Conservation (phyloP, 805 yeast genomes). For the Pichia paraexigua region DNA sequence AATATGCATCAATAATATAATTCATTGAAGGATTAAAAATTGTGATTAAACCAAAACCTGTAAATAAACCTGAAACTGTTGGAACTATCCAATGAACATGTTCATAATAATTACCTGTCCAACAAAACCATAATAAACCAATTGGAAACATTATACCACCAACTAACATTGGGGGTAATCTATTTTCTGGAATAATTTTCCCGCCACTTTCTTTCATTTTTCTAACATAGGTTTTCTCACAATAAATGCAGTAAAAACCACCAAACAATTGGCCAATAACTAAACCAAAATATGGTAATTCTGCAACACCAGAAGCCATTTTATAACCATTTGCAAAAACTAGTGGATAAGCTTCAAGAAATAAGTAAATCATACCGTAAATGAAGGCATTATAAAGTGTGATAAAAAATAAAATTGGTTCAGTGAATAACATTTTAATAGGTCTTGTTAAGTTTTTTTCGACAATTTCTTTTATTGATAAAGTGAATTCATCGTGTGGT, state of each 20-base stretch:
- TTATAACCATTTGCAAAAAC: constrained; percentile 58
- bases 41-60: constrained; percentile 60
- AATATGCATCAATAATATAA: constrained; percentile 65
- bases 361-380: constrained; percentile 69
- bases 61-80: constrained; percentile 51
- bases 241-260: constrained; percentile 41
- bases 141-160: constrained; percentile 67
- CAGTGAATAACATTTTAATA: constrained; percentile 52
- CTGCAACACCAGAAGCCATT: constrained; percentile 55
- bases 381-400: constrained; percentile 70
- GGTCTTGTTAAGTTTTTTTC: constrained; percentile 65
- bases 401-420: constrained; percentile 64
- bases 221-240: constrained; percentile 46
- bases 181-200: constrained; percentile 66
- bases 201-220: constrained; percentile 47
- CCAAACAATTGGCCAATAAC: constrained; percentile 62
- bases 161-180: constrained; percentile 67
- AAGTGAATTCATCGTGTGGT: constrained; percentile 57
- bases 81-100: constrained; percentile 80
- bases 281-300: constrained; percentile 74
- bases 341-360: constrained; percentile 69
- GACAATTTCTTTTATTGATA: constrained; percentile 50
- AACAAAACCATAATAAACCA: constrained; percentile 80
- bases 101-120: constrained; percentile 75
- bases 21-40: constrained; percentile 64